phyloP scores from a whole-genome alignment of 2,329 filamentous ascomycete genomes.

The Laburnicola sp. region DNA sequence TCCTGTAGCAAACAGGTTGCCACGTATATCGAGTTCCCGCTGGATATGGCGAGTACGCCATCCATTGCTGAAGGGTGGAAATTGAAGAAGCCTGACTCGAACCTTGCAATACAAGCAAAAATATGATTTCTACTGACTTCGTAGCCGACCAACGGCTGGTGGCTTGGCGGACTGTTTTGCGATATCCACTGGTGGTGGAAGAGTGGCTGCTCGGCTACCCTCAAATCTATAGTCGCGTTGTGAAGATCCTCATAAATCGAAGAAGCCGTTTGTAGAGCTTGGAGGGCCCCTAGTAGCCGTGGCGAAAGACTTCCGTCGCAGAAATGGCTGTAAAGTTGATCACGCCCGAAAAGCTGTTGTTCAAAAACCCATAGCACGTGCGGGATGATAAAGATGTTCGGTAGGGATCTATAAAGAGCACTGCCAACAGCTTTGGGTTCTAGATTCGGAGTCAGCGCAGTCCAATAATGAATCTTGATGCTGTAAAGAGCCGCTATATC shows the following conservation, averaged over 20 bases:
- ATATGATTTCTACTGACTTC: not conserved
- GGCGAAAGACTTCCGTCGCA: not conserved
- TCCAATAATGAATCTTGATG: not conserved
- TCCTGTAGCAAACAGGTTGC: conserved; percentile 3
- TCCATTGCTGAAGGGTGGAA: conserved; percentile 4
- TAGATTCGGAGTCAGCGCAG: not conserved
- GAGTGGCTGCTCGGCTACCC: not conserved
- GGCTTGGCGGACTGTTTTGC: not conserved
- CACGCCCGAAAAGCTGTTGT: not conserved
- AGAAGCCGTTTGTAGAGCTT: not conserved
- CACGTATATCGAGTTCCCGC: conserved; percentile 8
- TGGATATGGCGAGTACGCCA: conserved; percentile 8
- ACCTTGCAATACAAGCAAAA: conserved; percentile 10
- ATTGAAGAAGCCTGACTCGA: conserved; percentile 9
- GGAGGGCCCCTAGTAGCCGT: not conserved
- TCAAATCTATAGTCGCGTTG: conserved; percentile 1
- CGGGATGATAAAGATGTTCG: not conserved
- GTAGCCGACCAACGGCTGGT: not conserved
- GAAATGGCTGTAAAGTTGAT: not conserved
- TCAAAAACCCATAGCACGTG: not conserved
- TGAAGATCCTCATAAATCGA: not conserved
- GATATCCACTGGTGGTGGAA: not conserved
- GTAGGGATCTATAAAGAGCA: not conserved
- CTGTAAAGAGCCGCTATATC: conserved; percentile 1
- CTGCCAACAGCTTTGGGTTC: not conserved